Evolutionary conservation across 805 yeast genomes (phyloP).

Genomic region (Wickerhamiella vanderwaltii): DNA sequence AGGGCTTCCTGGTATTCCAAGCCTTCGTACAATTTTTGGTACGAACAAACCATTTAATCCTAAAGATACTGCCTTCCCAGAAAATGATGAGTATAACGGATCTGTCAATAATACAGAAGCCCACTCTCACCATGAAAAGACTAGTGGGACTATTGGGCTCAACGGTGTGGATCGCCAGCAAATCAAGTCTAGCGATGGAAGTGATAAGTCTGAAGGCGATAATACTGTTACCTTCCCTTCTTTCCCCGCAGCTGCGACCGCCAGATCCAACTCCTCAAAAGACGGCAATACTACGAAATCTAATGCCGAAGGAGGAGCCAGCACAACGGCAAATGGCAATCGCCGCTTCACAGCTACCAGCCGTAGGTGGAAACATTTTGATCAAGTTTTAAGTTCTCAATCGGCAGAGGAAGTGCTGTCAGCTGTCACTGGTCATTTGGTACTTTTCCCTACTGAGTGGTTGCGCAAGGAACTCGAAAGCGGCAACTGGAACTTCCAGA

Average conservation of each 20-base stretch:
- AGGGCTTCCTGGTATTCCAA: conserved; percentile 14
- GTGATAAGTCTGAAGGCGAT: neutral
- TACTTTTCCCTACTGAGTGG: conserved; percentile 90
- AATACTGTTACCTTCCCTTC: neutral
- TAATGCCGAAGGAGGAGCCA: neutral
- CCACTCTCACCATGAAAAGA: neutral
- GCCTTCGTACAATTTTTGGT: conserved; percentile 5
- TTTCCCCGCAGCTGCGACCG: neutral
- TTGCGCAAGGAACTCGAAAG: conserved; percentile 65
- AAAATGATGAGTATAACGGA: neutral
- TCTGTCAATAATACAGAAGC: neutral
- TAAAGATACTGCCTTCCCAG: conserved; percentile 6
- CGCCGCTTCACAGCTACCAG: conserved; percentile 11
- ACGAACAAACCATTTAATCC: conserved; percentile 10
- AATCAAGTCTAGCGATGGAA: neutral
- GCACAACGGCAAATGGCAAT: no score
- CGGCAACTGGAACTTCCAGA: conserved; percentile 89
- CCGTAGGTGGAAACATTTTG: conserved; percentile 23
- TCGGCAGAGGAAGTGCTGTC: conserved; percentile 63
- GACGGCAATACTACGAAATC: neutral
- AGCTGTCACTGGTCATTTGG: conserved; percentile 76
- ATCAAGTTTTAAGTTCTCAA: conserved; percentile 52
- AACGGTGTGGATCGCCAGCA: neutral
- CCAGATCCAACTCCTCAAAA: neutral
- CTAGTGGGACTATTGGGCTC: neutral